A percentile compares a stretch with the other conserved stretches of the same genome.
phyloP scores from a whole-genome alignment of 768 basidiomycete genomes.

The Trametes cubensis region DNA sequence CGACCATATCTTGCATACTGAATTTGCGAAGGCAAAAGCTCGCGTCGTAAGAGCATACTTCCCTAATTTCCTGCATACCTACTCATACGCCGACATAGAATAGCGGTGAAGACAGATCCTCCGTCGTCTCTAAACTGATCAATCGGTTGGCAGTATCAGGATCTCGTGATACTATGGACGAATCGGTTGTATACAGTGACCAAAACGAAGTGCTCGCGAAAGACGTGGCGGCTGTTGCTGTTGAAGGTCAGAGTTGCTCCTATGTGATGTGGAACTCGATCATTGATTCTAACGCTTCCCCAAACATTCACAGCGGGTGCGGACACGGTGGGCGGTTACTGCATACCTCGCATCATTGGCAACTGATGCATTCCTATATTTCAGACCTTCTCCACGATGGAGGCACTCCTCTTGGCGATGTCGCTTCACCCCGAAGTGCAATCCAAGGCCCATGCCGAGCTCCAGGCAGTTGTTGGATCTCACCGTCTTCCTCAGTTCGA shows the following conservation, averaged over 20 bases:
- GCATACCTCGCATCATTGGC: not conserved
- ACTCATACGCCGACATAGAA: not conserved
- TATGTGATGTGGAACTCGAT: not conserved
- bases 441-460: slow-evolving; percentile 15
- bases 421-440: slow-evolving; percentile 31
- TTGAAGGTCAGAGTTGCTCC: not conserved
- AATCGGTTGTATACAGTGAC: too few relatives aligned
- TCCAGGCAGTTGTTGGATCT: slow-evolving; percentile 16
- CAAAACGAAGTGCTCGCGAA: slow-evolving; percentile 4
- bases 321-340: slow-evolving; percentile 17
- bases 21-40: not conserved
- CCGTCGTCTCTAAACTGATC: not conserved
- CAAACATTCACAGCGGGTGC: slow-evolving; percentile 15
- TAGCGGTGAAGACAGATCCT: not conserved
- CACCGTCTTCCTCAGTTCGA: slow-evolving; percentile 16
- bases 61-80: too few relatives aligned
- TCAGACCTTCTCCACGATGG: slow-evolving; percentile 30
- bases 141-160: not conserved
- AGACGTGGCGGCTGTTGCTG: not conserved
- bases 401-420: slow-evolving; percentile 35
- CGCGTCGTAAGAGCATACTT: not conserved
- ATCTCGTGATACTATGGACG: too few relatives aligned
- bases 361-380: too few relatives aligned
- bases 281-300: too few relatives aligned
- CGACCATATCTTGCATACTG: not conserved